These are phyloP conservation scores for Tylopilus plumbeoviolaceoides DNA, from an alignment of 768 basidiomycete genomes.

Conservation along the genomic window DNA sequence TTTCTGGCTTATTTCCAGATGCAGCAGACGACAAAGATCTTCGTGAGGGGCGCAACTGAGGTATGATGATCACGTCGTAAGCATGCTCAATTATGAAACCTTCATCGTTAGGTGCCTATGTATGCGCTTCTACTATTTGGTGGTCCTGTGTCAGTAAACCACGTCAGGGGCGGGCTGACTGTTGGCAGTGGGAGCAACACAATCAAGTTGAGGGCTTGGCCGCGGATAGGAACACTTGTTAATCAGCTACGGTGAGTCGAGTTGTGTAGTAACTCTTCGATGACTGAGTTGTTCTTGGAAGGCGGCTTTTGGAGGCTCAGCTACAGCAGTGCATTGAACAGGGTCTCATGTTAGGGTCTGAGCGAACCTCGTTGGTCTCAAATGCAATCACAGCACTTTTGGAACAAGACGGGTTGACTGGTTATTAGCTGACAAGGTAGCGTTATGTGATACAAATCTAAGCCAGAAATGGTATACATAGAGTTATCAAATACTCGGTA, in stretches of 20 bases:
- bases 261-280: not conserved
- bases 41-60: slow-evolving; percentile 84
- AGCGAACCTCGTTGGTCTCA: slow-evolving; percentile 51
- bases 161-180: slow-evolving; percentile 72
- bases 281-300: slow-evolving; percentile 20
- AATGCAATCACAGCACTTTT: slow-evolving; percentile 41
- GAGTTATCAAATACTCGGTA: not conserved
- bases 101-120: slow-evolving; percentile 62
- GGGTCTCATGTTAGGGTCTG: slow-evolving; percentile 44
- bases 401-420: slow-evolving; percentile 33
- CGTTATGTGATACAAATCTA: slow-evolving; percentile 14
- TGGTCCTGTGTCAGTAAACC: slow-evolving; percentile 72
- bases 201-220: slow-evolving; percentile 74
- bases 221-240: slow-evolving; percentile 86
- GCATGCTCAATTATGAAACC: not conserved
- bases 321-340: slow-evolving; percentile 62
- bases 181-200: slow-evolving; percentile 49
- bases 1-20: slow-evolving; percentile 85
- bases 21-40: slow-evolving; percentile 77
- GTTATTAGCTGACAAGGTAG: not conserved
- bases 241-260: slow-evolving; percentile 71
- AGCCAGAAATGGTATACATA: slow-evolving; percentile 5
- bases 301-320: slow-evolving; percentile 67
- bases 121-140: slow-evolving; percentile 85
- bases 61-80: slow-evolving; percentile 35